A percentile compares a stretch with the other conserved stretches of the same genome.
phyloP scores from a whole-genome alignment of 495 filamentous ascomycete species.

The Hypoxylon fragiforme region DNA sequence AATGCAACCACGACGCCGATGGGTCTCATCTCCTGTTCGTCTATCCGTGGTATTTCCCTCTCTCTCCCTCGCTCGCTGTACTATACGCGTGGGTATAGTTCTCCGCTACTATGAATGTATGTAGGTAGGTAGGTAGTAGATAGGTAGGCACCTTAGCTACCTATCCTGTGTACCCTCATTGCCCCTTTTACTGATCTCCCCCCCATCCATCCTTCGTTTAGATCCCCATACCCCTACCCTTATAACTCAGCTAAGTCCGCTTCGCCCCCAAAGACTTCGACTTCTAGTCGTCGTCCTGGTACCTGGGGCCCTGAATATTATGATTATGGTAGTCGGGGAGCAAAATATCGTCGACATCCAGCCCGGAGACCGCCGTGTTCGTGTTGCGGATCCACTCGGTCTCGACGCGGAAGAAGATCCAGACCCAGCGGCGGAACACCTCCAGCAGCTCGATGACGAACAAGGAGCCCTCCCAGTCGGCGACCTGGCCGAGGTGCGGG shows the following conservation, averaged over 20 bases:
- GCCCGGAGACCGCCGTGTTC: conserved; percentile 34
- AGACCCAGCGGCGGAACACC: conserved; percentile 87
- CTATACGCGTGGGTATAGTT: no score
- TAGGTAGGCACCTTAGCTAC: no score
- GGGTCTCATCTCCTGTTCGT: conserved; percentile 5
- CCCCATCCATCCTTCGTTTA: background rate
- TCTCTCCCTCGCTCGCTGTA: no score
- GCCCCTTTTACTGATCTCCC: no score
- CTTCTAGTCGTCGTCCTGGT: conserved; percentile 48
- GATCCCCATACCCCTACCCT: no score
- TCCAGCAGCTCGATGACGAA: conserved; percentile 88
- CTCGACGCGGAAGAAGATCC: conserved; percentile 95
- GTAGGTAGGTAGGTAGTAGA: no score
- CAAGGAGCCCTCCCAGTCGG: conserved; percentile 79
- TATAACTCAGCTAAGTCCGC: no score
- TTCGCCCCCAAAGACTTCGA: background rate
- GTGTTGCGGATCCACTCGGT: conserved; percentile 75
- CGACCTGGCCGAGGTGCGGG: conserved; percentile 76
- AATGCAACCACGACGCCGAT: conserved; percentile 30
- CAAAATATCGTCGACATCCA: conserved; percentile 49
- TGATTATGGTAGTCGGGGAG: conserved; percentile 47
- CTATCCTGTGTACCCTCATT: no score
- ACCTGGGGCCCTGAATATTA: conserved; percentile 33
- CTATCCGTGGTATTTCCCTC: background rate
- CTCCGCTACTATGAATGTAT: no score